Evolutionary conservation across 192 early-diverging fungal species (phyloP).

Genomic region (Coemansia asiatica): DNA sequence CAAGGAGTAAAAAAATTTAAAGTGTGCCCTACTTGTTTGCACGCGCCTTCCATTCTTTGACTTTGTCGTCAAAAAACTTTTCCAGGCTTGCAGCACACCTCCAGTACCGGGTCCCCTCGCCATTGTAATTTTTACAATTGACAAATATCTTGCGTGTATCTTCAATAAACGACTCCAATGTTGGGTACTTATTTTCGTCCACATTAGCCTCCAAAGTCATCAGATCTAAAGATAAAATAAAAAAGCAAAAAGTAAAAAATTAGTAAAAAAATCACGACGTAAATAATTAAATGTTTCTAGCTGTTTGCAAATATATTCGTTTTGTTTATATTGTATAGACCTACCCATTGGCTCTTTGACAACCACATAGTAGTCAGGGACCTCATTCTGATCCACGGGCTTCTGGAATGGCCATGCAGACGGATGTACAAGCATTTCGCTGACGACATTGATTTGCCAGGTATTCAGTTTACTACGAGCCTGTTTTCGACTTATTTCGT

Average conservation of each 20-base stretch:
- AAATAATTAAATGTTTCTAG: too few species aligned
- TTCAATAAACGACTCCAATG: constrained; percentile 76
- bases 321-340: neutral
- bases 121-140: constrained; percentile 92
- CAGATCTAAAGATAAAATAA: constrained; percentile 58
- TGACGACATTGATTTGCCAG: constrained; percentile 67
- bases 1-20: neutral
- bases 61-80: constrained; percentile 73
- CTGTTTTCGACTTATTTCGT: constrained; percentile 48
- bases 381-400: constrained; percentile 83
- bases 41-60: constrained; percentile 65
- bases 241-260: neutral
- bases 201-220: constrained; percentile 80
- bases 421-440: constrained; percentile 74
- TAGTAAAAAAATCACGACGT: too few species aligned
- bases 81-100: constrained; percentile 76
- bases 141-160: constrained; percentile 91
- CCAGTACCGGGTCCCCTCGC: constrained; percentile 78
- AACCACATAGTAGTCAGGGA: constrained; percentile 93
- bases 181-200: constrained; percentile 81
- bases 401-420: constrained; percentile 92
- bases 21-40: constrained; percentile 16
- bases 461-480: constrained; percentile 56
- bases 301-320: too few species aligned
- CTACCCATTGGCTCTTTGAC: constrained; percentile 93